Evolutionary conservation across 352 stramenopile genomes (phyloP).

Genomic region (Globisporangium yorkense): DNA sequence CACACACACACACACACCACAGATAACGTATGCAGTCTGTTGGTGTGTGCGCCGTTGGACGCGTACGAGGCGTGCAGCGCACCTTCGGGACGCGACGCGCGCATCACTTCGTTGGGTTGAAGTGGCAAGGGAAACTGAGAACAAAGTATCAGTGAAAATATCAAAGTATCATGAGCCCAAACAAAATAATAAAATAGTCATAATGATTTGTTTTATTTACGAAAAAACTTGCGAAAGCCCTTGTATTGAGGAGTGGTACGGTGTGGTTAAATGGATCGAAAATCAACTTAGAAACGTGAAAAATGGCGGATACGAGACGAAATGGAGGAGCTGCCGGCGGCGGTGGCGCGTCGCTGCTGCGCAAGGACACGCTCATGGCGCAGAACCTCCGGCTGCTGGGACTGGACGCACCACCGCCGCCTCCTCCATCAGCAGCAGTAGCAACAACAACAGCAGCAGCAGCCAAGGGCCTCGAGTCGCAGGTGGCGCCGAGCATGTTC

Average conservation of each 20-base stretch:
- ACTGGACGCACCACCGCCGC: slow-evolving; percentile 6
- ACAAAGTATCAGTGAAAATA: background rate
- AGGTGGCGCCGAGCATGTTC: slow-evolving; percentile 28
- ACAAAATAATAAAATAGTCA: too few relatives aligned
- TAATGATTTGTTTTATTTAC: too few relatives aligned
- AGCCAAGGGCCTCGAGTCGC: background rate
- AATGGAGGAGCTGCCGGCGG: background rate
- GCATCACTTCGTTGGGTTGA: background rate
- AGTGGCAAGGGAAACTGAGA: background rate
- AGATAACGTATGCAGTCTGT: too few relatives aligned
- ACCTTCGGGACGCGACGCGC: too few relatives aligned
- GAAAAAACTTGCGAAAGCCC: too few relatives aligned
- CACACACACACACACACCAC: too few relatives aligned
- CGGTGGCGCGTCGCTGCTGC: slow-evolving; percentile 3
- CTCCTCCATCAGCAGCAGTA: background rate
- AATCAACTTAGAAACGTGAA: too few relatives aligned
- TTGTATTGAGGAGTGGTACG: too few relatives aligned
- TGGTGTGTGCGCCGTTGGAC: too few relatives aligned
- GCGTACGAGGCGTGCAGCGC: too few relatives aligned
- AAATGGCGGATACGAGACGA: background rate
- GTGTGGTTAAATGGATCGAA: too few relatives aligned
- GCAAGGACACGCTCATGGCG: slow-evolving; percentile 40
- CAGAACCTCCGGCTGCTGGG: slow-evolving; percentile 43
- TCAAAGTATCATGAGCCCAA: too few relatives aligned
- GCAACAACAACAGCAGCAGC: background rate